Evolutionary conservation across 441 rosid species (phyloP).

Genomic region (Pelargonium australe): DNA sequence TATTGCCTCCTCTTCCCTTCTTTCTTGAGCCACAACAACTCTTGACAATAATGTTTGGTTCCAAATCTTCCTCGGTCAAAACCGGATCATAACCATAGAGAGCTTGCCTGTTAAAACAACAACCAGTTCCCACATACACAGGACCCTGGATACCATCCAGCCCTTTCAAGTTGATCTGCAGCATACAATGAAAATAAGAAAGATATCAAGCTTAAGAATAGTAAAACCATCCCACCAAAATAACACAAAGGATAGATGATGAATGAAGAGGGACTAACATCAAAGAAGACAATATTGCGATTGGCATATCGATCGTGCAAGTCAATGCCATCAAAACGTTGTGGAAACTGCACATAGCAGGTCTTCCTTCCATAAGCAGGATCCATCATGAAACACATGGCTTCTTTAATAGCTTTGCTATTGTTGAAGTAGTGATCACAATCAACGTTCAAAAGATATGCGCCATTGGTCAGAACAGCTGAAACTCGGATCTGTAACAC

Average conservation of each 20-base stretch:
- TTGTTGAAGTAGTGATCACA: constrained; percentile 95
- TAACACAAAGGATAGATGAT: background rate
- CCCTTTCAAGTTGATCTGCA: constrained; percentile 94
- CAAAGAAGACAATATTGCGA: constrained; percentile 86
- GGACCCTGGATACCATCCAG: constrained; percentile 97
- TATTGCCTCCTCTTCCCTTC: constrained; percentile 46
- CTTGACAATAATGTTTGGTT: constrained; percentile 62
- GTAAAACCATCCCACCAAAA: background rate
- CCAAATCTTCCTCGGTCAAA: constrained; percentile 54
- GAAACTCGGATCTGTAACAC: constrained; percentile 61
- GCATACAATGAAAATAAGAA: background rate
- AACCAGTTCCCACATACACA: constrained; percentile 96
- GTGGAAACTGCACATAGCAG: constrained; percentile 93
- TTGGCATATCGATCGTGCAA: constrained; percentile 82
- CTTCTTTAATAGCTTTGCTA: constrained; percentile 86
- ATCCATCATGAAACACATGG: constrained; percentile 99
- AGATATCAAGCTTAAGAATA: background rate
- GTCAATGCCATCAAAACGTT: constrained; percentile 92
- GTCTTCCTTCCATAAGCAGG: constrained; percentile 81
- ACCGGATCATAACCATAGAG: constrained; percentile 94
- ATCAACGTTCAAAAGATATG: constrained; percentile 80
- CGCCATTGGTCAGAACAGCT: constrained; percentile 83
- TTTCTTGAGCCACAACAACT: constrained; percentile 55
- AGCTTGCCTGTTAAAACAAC: constrained; percentile 89
- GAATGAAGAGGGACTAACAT: constrained; percentile 41